Evolutionary conservation across 2,329 filamentous ascomycete species (phyloP), one percentile per base, ranked within the genome.

Genomic region (Aspergillus sp.): DNA sequence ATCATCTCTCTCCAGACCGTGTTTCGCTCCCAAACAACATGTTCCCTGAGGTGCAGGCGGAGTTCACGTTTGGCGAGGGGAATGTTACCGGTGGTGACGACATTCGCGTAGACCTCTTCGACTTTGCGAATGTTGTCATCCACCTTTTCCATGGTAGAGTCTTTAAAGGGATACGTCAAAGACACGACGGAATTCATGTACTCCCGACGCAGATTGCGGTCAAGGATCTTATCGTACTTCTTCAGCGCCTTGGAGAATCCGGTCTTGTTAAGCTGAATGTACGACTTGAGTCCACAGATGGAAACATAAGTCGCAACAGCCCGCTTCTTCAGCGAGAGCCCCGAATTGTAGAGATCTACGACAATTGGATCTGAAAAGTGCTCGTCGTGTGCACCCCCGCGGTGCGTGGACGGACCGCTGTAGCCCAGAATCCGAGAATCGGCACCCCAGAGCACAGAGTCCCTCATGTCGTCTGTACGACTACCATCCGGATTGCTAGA

Each of bases 1-100:
- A 99, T 99, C 87, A 99, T 95, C 70, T 99, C 95, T 78, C 96
- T 85, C 95, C 95, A 99, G 17, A 99, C 95, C 0, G 95, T 99
- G 73, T 99, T 99, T 59, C 95, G 87, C 76, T 99, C 96, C 96
- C 95, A 99, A 0, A 98, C 94, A 19, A 99, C 93, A 75, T 99
- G 95, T 78, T 99, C 96, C 59, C 95, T 85, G 25, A 99, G 84
- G 72, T 99, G 93, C 30, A 97, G 86, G 57, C 95, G 87, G 59
- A 99, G 82, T 72, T 98, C 95, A 67, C 91, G 89, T 70, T 88
- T 91, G 4, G 95, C 93, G 12, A 90, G 80, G 5, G 85, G 82
- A 3, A 90, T 78, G 70, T 99, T 91, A 30, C 92, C 92, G 45
- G 89, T 86, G 0, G 92, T 96, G 57, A 96, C 90, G 17, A 97